These are phyloP conservation scores for Saccharomycopsis sp. DNA, from an alignment of 805 yeast species.

Conservation along the genomic window DNA sequence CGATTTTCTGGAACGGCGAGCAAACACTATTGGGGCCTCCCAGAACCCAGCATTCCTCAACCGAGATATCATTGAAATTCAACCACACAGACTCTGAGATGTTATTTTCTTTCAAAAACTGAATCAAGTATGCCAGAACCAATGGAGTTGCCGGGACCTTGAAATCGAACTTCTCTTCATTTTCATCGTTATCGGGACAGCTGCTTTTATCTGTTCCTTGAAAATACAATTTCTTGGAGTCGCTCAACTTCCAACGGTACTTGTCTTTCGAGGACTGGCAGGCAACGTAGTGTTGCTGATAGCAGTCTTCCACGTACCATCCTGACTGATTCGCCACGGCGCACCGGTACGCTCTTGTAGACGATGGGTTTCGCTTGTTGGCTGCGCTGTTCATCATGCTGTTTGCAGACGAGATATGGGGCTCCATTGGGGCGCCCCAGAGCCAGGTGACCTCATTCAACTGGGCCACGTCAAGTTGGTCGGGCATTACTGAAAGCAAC, in stretches of 20 bases:
- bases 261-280: constrained; percentile 39
- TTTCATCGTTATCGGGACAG: constrained; percentile 31
- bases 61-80: constrained; percentile 69
- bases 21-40: constrained; percentile 75
- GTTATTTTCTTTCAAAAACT: constrained; percentile 22
- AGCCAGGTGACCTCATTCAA: constrained; percentile 10
- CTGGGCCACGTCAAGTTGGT: neutral
- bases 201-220: constrained; percentile 30
- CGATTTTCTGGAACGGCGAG: constrained; percentile 60
- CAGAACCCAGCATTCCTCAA: constrained; percentile 70
- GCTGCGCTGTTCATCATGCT: too few species aligned
- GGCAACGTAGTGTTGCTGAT: constrained; percentile 38
- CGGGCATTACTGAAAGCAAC: neutral
- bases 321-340: constrained; percentile 29
- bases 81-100: constrained; percentile 53
- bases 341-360: constrained; percentile 13
- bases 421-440: too few species aligned
- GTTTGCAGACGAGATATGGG: too few species aligned
- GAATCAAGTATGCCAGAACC: constrained; percentile 31
- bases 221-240: constrained; percentile 35
- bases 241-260: constrained; percentile 35
- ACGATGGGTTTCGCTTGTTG: neutral
- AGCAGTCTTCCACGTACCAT: constrained; percentile 65
- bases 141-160: constrained; percentile 43
- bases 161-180: constrained; percentile 30